These are phyloP conservation scores for Trametes cinnabarina DNA, from an alignment of 768 basidiomycete species.

Conservation along the genomic window DNA sequence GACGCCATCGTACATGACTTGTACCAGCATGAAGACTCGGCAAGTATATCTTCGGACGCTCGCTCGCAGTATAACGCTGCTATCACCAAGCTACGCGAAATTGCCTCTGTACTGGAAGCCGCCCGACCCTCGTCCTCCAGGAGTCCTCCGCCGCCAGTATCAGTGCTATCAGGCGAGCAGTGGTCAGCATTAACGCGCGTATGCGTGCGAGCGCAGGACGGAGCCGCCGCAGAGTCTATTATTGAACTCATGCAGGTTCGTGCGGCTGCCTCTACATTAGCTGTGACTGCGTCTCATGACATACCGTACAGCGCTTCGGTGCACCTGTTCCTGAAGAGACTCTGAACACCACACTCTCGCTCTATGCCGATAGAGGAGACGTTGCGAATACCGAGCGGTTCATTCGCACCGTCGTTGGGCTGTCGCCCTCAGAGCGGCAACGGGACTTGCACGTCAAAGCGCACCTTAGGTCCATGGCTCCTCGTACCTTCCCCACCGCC, in stretches of 20 bases:
- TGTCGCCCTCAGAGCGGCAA: conserved; percentile 49
- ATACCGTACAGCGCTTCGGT: conserved; percentile 39
- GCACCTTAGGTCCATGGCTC: conserved; percentile 51
- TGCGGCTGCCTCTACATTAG: not conserved
- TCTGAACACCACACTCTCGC: conserved; percentile 46
- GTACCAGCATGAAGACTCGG: conserved; percentile 15
- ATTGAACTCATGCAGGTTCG: conserved; percentile 54
- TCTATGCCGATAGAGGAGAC: conserved; percentile 49
- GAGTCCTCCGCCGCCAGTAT: not conserved
- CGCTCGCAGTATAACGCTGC: not conserved
- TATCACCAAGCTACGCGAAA: conserved; percentile 15
- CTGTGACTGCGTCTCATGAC: not conserved
- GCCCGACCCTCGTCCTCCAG: not conserved
- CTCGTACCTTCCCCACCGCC: conserved; percentile 49
- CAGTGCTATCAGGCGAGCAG: conserved; percentile 8
- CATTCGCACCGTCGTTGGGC: conserved; percentile 17
- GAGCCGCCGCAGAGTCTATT: conserved; percentile 45
- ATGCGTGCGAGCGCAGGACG: conserved; percentile 37
- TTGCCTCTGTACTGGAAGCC: conserved; percentile 4
- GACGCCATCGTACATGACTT: conserved; percentile 37
- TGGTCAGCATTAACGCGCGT: conserved; percentile 18
- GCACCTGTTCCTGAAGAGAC: conserved; percentile 41
- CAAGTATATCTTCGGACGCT: conserved; percentile 6
- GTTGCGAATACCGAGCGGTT: conserved; percentile 41
- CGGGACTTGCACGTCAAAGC: conserved; percentile 73